phyloP scores from a whole-genome alignment of 1,139 yeast species.

The Scheffersomyces segobiensis region DNA sequence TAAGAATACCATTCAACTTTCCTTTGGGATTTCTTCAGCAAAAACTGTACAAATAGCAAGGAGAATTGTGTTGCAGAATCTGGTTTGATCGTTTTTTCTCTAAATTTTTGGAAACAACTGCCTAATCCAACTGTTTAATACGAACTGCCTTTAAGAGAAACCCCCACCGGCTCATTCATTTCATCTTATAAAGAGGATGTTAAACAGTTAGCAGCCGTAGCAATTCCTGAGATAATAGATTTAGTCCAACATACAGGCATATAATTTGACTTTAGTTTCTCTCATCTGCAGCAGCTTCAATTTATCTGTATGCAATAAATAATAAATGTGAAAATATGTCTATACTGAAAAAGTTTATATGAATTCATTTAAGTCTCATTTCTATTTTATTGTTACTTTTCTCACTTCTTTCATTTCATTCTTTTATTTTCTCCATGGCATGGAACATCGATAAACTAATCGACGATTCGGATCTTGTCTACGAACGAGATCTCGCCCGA shows the following conservation, averaged over 20 bases:
- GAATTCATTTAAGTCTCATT: neutral
- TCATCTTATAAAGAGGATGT: neutral
- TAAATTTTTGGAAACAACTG: too few species aligned
- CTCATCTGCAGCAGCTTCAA: neutral
- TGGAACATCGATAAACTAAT: slow-evolving; percentile 21
- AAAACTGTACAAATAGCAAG: too few species aligned
- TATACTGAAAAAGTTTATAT: neutral
- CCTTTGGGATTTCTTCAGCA: too few species aligned
- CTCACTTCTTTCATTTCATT: neutral
- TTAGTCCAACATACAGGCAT: neutral
- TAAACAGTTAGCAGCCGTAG: neutral
- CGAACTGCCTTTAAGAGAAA: neutral
- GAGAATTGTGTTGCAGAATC: too few species aligned
- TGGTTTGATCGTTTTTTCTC: too few species aligned
- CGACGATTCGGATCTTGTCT: slow-evolving; percentile 11
- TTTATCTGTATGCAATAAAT: neutral
- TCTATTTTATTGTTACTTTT: neutral
- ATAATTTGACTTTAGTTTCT: neutral
- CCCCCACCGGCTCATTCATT: neutral
- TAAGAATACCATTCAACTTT: too few species aligned
- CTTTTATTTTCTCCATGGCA: neutral
- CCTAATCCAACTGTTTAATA: too few species aligned
- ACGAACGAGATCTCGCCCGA: slow-evolving; percentile 47
- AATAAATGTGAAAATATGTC: neutral
- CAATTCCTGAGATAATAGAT: neutral